A percentile compares a stretch with the other conserved stretches of the same genome.
These are phyloP conservation scores for Nelumbo lutea DNA, from an alignment of 164 flowering plant genomes.

Conservation along the genomic window DNA sequence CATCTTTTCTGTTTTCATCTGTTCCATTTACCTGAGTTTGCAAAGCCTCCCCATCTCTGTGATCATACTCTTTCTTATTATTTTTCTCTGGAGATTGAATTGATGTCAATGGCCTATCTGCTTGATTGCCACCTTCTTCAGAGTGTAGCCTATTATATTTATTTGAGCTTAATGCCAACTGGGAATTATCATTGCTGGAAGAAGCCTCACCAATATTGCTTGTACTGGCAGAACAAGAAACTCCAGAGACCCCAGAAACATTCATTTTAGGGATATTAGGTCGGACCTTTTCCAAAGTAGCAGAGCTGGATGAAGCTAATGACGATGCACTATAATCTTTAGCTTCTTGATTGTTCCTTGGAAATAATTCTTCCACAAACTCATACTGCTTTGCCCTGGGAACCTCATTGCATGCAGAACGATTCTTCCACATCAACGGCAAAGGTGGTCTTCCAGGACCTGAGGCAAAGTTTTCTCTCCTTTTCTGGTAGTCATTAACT, in stretches of 20 bases:
- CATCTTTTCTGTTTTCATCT: constrained; percentile 25
- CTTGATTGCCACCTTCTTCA: constrained; percentile 19
- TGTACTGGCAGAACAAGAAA: constrained; percentile 14
- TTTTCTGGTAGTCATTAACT: constrained; percentile 47
- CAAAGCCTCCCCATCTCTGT: constrained; percentile 21
- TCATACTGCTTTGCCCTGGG: constrained; percentile 64
- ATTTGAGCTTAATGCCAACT: constrained; percentile 10
- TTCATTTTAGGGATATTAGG: constrained; percentile 25
- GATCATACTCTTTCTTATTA: constrained; percentile 15
- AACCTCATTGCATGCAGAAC: constrained; percentile 65
- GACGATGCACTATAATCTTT: constrained; percentile 35
- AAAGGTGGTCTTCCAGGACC: constrained; percentile 64
- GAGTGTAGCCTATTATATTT: constrained; percentile 20
- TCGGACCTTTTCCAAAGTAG: constrained; percentile 28
- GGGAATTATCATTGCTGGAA: constrained; percentile 17
- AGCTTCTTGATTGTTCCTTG: constrained; percentile 38
- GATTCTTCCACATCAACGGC: constrained; percentile 74
- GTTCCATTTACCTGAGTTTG: constrained; percentile 18
- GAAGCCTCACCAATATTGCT: constrained; percentile 14
- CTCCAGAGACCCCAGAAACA: constrained; percentile 17
- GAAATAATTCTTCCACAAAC: constrained; percentile 47
- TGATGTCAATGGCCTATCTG: constrained; percentile 3
- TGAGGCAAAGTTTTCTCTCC: constrained; percentile 34
- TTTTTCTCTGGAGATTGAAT: constrained; percentile 15
- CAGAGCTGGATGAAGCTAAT: constrained; percentile 42